Evolutionary conservation across 1,284 basidiomycete genomes (phyloP).

Genomic region (Violaceomyces palustris): DNA sequence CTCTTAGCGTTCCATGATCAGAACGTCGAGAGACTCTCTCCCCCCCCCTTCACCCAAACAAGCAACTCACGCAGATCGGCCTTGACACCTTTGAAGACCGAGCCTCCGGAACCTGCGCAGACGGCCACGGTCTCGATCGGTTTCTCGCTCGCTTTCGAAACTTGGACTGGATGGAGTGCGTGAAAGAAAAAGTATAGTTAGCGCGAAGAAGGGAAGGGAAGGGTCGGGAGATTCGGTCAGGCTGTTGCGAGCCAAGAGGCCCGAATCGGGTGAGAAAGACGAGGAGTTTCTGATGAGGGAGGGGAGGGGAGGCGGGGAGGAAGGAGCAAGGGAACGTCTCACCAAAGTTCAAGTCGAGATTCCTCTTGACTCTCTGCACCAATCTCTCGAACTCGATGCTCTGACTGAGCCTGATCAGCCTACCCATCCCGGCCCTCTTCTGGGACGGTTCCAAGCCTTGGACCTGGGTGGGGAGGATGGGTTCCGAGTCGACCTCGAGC

Average conservation of each 20-base stretch:
- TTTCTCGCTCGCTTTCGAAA: slow-evolving; percentile 16
- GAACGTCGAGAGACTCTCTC: no score
- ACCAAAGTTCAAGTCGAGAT: slow-evolving; percentile 12
- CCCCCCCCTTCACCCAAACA: background rate
- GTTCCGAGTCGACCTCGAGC: background rate
- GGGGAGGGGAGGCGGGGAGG: background rate
- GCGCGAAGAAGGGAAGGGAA: slow-evolving; percentile 2
- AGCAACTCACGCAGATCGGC: slow-evolving; percentile 37
- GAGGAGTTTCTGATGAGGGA: background rate
- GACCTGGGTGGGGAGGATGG: background rate
- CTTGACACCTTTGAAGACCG: slow-evolving; percentile 29
- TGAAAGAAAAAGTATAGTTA: background rate
- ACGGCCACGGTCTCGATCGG: slow-evolving; percentile 36
- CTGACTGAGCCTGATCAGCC: slow-evolving; percentile 12
- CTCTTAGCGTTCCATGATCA: no score
- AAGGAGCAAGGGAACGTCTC: no score
- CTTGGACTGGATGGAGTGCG: slow-evolving; percentile 14
- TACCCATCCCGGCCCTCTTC: slow-evolving; percentile 26
- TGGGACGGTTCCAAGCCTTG: slow-evolving; percentile 5
- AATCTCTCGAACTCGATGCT: slow-evolving; percentile 16
- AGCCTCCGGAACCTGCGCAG: slow-evolving; percentile 46
- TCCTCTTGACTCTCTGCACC: slow-evolving; percentile 24
- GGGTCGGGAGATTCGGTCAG: slow-evolving; percentile 1
- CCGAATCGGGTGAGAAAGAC: background rate
- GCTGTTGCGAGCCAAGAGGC: background rate